These are phyloP conservation scores for Oidiodendron maius DNA, from an alignment of 495 filamentous ascomycete species.

Conservation along the genomic window DNA sequence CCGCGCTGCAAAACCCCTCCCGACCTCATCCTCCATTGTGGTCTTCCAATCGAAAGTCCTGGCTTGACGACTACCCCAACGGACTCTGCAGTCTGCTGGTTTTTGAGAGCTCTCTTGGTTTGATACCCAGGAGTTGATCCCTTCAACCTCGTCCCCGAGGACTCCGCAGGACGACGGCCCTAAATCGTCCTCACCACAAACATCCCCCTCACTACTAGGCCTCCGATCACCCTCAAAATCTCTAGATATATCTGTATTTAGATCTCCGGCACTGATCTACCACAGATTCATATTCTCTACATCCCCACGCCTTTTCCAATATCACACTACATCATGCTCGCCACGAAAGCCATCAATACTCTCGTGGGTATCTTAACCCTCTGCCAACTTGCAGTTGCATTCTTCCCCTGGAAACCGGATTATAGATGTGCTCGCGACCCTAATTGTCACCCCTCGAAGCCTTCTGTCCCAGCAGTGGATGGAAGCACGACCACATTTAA, in stretches of 20 bases:
- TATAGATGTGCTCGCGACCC: neutral
- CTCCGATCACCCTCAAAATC: too few species aligned
- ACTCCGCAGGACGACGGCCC: neutral
- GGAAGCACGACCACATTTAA: conserved; percentile 7
- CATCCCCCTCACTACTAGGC: too few species aligned
- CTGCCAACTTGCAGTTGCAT: conserved; percentile 10
- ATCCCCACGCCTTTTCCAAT: too few species aligned
- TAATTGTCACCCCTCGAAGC: neutral
- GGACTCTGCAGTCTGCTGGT: neutral
- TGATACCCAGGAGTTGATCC: too few species aligned
- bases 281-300: too few species aligned
- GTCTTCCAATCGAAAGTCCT: neutral
- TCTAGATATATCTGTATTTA: too few species aligned
- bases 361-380: neutral
- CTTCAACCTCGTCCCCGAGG: neutral
- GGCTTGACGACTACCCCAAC: too few species aligned
- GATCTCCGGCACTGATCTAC: too few species aligned
- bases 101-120: neutral
- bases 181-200: too few species aligned
- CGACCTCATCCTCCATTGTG: neutral
- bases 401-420: conserved; percentile 27
- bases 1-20: conserved; percentile 7
- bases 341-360: neutral
- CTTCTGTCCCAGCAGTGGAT: neutral
- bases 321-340: conserved; percentile 5